Percentiles rank a stretch among this genome's conserved stretches.
Evolutionary conservation across 2,329 filamentous ascomycete species (phyloP).

Genomic region (Calonectria honghensis): DNA sequence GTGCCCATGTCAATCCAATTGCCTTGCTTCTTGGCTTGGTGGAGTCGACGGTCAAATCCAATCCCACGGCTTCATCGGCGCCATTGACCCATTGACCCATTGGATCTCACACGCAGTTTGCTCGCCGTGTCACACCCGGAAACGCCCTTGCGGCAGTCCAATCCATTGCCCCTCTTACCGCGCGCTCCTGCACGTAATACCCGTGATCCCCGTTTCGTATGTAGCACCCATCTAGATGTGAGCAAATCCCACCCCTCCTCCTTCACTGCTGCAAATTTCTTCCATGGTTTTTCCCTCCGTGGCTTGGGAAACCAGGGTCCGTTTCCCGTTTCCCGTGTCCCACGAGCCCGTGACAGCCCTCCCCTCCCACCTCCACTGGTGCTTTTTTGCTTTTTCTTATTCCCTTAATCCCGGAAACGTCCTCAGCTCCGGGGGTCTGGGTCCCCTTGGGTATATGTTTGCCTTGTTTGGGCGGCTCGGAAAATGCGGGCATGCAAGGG

Average conservation of each 20-base stretch:
- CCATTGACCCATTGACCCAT: slow-evolving; percentile 29
- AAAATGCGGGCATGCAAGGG: slow-evolving; percentile 23
- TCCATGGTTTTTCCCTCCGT: slow-evolving; percentile 7
- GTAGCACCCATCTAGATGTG: slow-evolving; percentile 20
- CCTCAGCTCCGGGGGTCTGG: slow-evolving; percentile 24
- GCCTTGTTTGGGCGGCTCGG: slow-evolving; percentile 17
- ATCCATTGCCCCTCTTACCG: slow-evolving; percentile 15
- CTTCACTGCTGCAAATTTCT: not conserved
- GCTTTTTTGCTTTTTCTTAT: slow-evolving; percentile 20
- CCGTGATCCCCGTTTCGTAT: slow-evolving; percentile 28
- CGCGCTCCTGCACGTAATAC: slow-evolving; percentile 34
- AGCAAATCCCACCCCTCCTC: slow-evolving; percentile 7
- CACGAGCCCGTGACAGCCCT: slow-evolving; percentile 1
- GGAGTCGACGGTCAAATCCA: slow-evolving; percentile 15
- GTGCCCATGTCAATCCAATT: slow-evolving; percentile 15
- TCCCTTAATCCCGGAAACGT: slow-evolving; percentile 19
- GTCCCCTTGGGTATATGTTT: slow-evolving; percentile 23
- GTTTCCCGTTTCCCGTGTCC: slow-evolving; percentile 6
- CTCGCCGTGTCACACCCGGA: slow-evolving; percentile 30
- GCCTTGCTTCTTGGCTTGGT: slow-evolving; percentile 9
- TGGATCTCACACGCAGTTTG: slow-evolving; percentile 30
- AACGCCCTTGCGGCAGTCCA: slow-evolving; percentile 26
- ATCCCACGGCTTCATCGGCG: slow-evolving; percentile 27
- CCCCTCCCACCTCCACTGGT: not conserved
- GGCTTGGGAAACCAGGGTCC: slow-evolving; percentile 15